These are phyloP conservation scores for Metschnikowia orientalis DNA, from an alignment of 805 yeast species.

Conservation along the genomic window DNA sequence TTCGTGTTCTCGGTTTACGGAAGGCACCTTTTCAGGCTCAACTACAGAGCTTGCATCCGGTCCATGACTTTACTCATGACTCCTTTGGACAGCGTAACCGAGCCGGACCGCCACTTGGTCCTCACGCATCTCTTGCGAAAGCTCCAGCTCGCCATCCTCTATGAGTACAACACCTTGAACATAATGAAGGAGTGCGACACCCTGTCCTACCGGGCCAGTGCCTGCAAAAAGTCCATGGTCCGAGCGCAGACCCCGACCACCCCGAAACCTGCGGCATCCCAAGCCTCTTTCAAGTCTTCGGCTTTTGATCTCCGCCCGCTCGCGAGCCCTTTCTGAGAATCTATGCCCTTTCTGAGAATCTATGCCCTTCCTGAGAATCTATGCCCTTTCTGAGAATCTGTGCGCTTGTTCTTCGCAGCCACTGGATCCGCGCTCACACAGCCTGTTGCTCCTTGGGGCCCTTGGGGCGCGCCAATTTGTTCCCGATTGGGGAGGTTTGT, in stretches of 20 bases:
- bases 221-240: constrained; percentile 4
- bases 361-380: too few species aligned
- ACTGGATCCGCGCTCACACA: too few species aligned
- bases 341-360: too few species aligned
- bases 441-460: too few species aligned
- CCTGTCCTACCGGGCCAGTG: constrained; percentile 3
- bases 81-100: constrained; percentile 7
- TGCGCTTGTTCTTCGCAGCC: too few species aligned
- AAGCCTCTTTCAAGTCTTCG: too few species aligned
- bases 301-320: too few species aligned
- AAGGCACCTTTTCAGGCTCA: constrained; percentile 21
- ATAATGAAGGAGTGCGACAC: constrained; percentile 19
- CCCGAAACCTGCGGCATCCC: too few species aligned
- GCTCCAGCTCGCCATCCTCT: constrained; percentile 14
- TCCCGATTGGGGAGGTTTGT: constrained; percentile 14
- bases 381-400: too few species aligned
- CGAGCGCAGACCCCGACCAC: too few species aligned
- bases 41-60: constrained; percentile 13
- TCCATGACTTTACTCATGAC: constrained; percentile 9
- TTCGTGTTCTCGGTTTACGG: constrained; percentile 31
- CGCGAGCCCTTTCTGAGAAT: too few species aligned
- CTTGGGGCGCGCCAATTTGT: constrained; percentile 5
- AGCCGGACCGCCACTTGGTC: constrained; percentile 8
- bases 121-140: constrained; percentile 11
- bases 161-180: constrained; percentile 21